These are phyloP conservation scores for Sclerotinia minor DNA, from an alignment of 2,329 filamentous ascomycete genomes.

Conservation along the genomic window DNA sequence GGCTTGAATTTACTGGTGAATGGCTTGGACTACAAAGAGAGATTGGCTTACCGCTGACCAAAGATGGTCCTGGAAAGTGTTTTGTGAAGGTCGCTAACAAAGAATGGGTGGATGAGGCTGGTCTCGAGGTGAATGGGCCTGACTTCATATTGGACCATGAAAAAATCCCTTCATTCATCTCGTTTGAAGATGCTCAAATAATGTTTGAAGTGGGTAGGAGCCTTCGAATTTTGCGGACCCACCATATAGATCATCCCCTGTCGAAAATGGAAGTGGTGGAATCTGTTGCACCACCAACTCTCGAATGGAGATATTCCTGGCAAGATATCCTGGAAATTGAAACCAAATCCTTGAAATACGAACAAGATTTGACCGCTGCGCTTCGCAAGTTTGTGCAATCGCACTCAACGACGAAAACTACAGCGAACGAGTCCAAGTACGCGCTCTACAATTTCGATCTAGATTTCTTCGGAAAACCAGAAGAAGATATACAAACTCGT, in stretches of 20 bases:
- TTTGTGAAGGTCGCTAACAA: constrained; percentile 62
- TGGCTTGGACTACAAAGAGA: constrained; percentile 73
- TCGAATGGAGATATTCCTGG: constrained; percentile 74
- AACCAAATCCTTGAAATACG: constrained; percentile 56
- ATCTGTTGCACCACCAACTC: constrained; percentile 53
- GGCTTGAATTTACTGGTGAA: constrained; percentile 65
- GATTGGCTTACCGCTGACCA: constrained; percentile 54
- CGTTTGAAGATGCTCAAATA: constrained; percentile 64
- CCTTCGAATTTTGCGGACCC: constrained; percentile 67
- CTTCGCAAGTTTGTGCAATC: constrained; percentile 32
- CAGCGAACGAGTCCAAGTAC: neutral
- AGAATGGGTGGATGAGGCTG: constrained; percentile 58
- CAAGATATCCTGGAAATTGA: constrained; percentile 65
- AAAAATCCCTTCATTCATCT: constrained; percentile 71
- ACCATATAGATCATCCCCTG: constrained; percentile 71
- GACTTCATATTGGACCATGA: constrained; percentile 64
- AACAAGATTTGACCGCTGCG: constrained; percentile 45
- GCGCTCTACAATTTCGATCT: constrained; percentile 26
- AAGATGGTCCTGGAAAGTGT: constrained; percentile 49
- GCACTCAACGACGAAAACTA: neutral
- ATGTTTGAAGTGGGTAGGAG: constrained; percentile 82
- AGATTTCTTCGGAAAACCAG: constrained; percentile 52
- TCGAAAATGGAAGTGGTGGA: constrained; percentile 52
- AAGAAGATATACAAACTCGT: constrained; percentile 49
- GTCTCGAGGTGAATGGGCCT: constrained; percentile 55